A percentile compares a stretch with the other conserved stretches of the same genome.
phyloP scores from a whole-genome alignment of 306 rosid genomes.

The Urtica urens region DNA sequence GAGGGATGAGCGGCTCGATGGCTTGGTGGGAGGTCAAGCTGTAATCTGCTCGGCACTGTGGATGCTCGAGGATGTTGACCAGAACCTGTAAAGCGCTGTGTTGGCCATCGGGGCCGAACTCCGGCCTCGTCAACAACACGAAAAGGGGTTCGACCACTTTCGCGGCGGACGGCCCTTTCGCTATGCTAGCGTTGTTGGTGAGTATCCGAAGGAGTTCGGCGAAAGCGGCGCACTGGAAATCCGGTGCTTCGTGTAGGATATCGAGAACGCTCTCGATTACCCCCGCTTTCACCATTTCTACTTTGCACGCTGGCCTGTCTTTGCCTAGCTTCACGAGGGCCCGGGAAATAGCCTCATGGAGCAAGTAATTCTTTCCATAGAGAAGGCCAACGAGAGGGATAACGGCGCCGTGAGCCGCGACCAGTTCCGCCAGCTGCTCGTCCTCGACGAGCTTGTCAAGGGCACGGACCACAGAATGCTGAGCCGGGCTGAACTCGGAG shows the following conservation, averaged over 20 bases:
- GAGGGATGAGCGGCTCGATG: constrained; percentile 80
- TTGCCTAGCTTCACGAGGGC: constrained; percentile 90
- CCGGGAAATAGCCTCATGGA: constrained; percentile 89
- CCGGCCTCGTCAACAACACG: constrained; percentile 65
- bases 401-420: constrained; percentile 87
- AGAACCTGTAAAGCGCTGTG: constrained; percentile 92
- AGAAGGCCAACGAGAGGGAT: constrained; percentile 91
- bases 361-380: constrained; percentile 73
- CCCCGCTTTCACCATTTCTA: constrained; percentile 98
- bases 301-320: constrained; percentile 94
- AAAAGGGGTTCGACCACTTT: constrained; percentile 91
- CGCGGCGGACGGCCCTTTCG: constrained; percentile 85
- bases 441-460: constrained; percentile 95
- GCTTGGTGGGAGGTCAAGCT: constrained; percentile 73
- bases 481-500: constrained; percentile 75
- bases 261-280: constrained; percentile 80
- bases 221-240: constrained; percentile 75
- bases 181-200: constrained; percentile 93
- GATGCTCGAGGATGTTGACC: constrained; percentile 90
- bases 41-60: constrained; percentile 89
- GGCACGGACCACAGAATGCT: constrained; percentile 81
- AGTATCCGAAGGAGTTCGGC: constrained; percentile 89
- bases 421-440: constrained; percentile 94
- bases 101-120: constrained; percentile 91
- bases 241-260: constrained; percentile 83